These are phyloP conservation scores for Rhizopogon salebrosus DNA, from an alignment of 768 basidiomycete genomes.

Conservation along the genomic window DNA sequence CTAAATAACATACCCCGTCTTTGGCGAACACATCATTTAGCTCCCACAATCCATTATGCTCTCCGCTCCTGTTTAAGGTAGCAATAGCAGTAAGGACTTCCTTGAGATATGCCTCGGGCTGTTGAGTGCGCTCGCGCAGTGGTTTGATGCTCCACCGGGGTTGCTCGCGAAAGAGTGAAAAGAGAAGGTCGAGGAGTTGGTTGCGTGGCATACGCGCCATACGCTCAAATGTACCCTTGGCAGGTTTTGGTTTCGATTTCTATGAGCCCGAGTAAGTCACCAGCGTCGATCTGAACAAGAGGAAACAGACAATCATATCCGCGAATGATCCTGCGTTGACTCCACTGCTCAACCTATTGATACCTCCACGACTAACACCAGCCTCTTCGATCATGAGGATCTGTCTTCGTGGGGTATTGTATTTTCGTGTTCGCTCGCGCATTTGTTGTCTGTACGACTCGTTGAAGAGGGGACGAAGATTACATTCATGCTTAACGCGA, in stretches of 20 bases:
- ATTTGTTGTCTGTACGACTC: slow-evolving; percentile 68
- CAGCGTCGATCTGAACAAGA: neutral
- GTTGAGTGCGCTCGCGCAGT: slow-evolving; percentile 74
- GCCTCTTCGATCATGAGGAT: slow-evolving; percentile 75
- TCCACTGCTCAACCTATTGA: slow-evolving; percentile 77
- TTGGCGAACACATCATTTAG: slow-evolving; percentile 70
- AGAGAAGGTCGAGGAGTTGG: slow-evolving; percentile 82
- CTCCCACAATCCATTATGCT: slow-evolving; percentile 77
- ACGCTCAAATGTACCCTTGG: slow-evolving; percentile 75
- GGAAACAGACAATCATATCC: slow-evolving; percentile 56
- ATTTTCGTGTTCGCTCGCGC: slow-evolving; percentile 57
- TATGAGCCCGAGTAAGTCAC: slow-evolving; percentile 10
- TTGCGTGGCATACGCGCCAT: slow-evolving; percentile 90
- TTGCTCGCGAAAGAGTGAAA: slow-evolving; percentile 68
- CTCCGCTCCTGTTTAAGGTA: slow-evolving; percentile 71
- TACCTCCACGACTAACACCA: slow-evolving; percentile 56
- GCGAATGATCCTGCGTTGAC: slow-evolving; percentile 57
- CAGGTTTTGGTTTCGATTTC: slow-evolving; percentile 64
- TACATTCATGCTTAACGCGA: slow-evolving; percentile 77
- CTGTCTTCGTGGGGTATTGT: slow-evolving; percentile 61
- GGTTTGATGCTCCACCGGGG: slow-evolving; percentile 80
- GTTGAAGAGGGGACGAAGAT: slow-evolving; percentile 62
- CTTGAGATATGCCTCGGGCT: slow-evolving; percentile 84
- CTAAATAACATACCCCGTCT: slow-evolving; percentile 41
- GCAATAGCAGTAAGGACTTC: slow-evolving; percentile 78